Evolutionary conservation across 2,329 filamentous ascomycete species (phyloP), one percentile per base, ranked within the genome.

Genomic region (Apiospora saccharicola): DNA sequence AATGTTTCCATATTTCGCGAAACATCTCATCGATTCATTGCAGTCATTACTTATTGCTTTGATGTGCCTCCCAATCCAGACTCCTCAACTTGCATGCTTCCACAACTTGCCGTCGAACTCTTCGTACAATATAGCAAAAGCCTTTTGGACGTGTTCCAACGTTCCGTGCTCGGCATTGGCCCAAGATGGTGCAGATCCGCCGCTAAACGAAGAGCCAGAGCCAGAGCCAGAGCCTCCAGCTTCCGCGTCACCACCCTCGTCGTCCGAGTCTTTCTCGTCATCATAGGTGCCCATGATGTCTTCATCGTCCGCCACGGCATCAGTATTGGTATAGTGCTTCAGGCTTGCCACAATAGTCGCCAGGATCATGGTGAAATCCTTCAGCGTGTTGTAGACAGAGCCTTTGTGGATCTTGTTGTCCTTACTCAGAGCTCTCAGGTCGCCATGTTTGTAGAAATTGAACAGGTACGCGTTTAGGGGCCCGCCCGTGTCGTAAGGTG

Each of bases 391-490:
- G 93, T 93, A 95, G 12, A 94, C 86, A 67, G 94, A 91, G 5
- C 89, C 88, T 1, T 84, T 82, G 64, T 88, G 89, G 77, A 96
- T 90, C 3, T 87, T 85, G 78, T 96, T 95, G 43, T 90, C 91
- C 0, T 80, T 82, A 16, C 89, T 87, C 2, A 95, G 82, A 0
- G 90, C 87, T 1, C 85, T 79, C 30, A 91, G 79, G 77, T 92
- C 89, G 4, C 92, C 93, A 76, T 95, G 91, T 80, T 90, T 93
- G 85, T 90, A 95, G 81, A 95, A 96, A 80, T 95, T 92, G 73
- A 92, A 90, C 0, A 95, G 82, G 77, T 93, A 93, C 0, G 90
- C 90, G 75, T 94, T 94, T 73, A 90, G 85, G 0, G 87, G 88
- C 16, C 73, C 81, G 74, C 72, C 69, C 3, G 86, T 84, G 70